Evolutionary conservation across 1,139 yeast genomes (phyloP), one percentile per base, ranked within the genome.

Genomic region (Suhomyces anneliseae): DNA sequence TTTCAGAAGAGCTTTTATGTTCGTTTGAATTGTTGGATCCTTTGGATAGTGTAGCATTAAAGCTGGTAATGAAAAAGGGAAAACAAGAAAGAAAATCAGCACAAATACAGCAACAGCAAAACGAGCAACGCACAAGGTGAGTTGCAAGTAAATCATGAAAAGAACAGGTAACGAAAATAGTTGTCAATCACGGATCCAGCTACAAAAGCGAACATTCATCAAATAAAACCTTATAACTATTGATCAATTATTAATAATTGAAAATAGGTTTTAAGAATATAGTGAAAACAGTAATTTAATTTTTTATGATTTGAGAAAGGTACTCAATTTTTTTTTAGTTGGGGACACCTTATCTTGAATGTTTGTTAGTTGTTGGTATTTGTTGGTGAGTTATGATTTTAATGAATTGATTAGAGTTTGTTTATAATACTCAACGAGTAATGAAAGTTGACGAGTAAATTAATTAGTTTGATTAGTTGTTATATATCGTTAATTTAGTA

Each of bases 21-120:
- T 90, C 97, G 12, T 93, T 93, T 87, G 98, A 93, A 72, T 92
- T 93, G 61, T 82, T 93, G 68, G 93, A 93, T 71, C 99, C 98
- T 8, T 76, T 93, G 60, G 99, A 93, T 67, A 84, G 95, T 45
- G 85, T 87, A 34, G 97, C 97, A 2, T 79, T 93, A 67, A 90
- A 92, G 65, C 97, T 87, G 65, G 96, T 90, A 43, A 86, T 89
- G 95, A 87, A 86, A 57, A 85, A 85, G 68, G 95, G 95, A 11
- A 83, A 87, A 58, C 85, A 85, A 55, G 95, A 88, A 63, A 71
- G 95, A 55, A 81, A 85, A 57, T 66, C 75, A 46, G 90, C 90
- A 10, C 74, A 68, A 48, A 47, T 59, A 36, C 68, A 60, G 50
- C 62, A 42, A 40, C 54, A 40, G 42, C 44, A 43, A 31, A 34